Conservation (phyloP, 2,329 filamentous ascomycete species). For the Hypocrella siamensis region DNA sequence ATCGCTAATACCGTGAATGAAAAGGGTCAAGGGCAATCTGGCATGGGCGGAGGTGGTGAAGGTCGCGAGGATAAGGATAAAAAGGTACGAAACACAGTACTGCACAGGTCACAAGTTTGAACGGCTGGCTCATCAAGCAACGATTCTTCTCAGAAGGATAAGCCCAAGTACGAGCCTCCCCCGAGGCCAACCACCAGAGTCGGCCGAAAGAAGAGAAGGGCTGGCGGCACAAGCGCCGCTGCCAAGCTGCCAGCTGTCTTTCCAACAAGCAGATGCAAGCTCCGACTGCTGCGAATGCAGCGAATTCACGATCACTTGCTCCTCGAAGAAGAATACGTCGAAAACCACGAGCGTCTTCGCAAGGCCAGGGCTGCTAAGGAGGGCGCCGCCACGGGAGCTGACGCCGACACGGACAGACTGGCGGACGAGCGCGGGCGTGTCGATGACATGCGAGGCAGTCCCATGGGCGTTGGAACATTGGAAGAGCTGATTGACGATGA, state of each 20-base stretch:
- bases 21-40: conserved; percentile 78
- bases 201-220: conserved; percentile 97
- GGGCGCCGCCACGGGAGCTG: conserved; percentile 50
- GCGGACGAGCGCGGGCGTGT: conserved; percentile 90
- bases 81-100: conserved; percentile 74
- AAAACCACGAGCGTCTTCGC: conserved; percentile 92
- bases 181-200: conserved; percentile 93
- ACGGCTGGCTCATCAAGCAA: conserved; percentile 6
- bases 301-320: conserved; percentile 94
- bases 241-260: conserved; percentile 91
- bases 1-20: background rate
- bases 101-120: too few relatives aligned
- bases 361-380: conserved; percentile 78
- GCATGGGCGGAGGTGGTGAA: conserved; percentile 67
- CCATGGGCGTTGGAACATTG: conserved; percentile 94
- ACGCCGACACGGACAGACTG: conserved; percentile 64
- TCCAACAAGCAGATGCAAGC: conserved; percentile 92
- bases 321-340: conserved; percentile 95
- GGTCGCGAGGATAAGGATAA: conserved; percentile 81
- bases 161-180: conserved; percentile 99
- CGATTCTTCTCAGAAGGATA: conserved; percentile 61
- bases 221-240: conserved; percentile 79
- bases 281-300: conserved; percentile 94
- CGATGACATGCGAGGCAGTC: conserved; percentile 95
- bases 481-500: conserved; percentile 99